Evolutionary conservation across 192 early-diverging fungal species (phyloP).

Genomic region (Bifiguratus adelaidae): DNA sequence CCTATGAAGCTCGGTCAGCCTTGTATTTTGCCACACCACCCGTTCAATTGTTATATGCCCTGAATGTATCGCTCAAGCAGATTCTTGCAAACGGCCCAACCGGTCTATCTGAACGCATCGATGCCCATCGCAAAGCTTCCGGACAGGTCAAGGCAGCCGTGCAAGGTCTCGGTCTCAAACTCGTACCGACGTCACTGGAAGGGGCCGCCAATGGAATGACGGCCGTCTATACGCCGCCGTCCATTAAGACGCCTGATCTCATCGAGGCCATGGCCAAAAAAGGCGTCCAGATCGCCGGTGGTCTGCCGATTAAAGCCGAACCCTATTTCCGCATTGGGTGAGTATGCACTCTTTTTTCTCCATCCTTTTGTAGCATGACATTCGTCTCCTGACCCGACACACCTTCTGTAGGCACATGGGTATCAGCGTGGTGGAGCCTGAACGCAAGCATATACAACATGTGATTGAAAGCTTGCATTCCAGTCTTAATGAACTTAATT

Average conservation of each 20-base stretch:
- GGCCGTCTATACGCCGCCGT: slow-evolving; percentile 55
- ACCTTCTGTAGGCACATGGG: slow-evolving; percentile 32
- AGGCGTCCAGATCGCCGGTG: slow-evolving; percentile 67
- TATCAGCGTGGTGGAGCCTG: slow-evolving; percentile 31
- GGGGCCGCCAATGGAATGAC: slow-evolving; percentile 41
- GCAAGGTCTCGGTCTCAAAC: slow-evolving; percentile 44
- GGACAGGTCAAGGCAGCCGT: slow-evolving; percentile 48
- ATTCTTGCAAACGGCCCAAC: slow-evolving; percentile 25
- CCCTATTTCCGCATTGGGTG: slow-evolving; percentile 67
- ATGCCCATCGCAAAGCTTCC: slow-evolving; percentile 44
- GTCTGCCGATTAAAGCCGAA: slow-evolving; percentile 53
- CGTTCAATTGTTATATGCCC: slow-evolving; percentile 64
- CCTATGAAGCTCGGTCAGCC: slow-evolving; percentile 64
- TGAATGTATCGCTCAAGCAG: slow-evolving; percentile 55
- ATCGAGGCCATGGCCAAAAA: slow-evolving; percentile 47
- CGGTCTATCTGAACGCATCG: slow-evolving; percentile 47
- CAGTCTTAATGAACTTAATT: not conserved
- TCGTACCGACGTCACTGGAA: slow-evolving; percentile 33
- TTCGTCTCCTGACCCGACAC: not conserved
- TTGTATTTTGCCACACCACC: slow-evolving; percentile 77
- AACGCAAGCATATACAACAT: slow-evolving; percentile 28
- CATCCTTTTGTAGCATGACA: not conserved
- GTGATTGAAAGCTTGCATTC: not conserved
- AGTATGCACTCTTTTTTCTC: not conserved
- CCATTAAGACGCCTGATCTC: slow-evolving; percentile 47